Base-by-base conservation (phyloP, 2,329 filamentous ascomycete genomes). In the Ascochyta rabiei region DNA sequence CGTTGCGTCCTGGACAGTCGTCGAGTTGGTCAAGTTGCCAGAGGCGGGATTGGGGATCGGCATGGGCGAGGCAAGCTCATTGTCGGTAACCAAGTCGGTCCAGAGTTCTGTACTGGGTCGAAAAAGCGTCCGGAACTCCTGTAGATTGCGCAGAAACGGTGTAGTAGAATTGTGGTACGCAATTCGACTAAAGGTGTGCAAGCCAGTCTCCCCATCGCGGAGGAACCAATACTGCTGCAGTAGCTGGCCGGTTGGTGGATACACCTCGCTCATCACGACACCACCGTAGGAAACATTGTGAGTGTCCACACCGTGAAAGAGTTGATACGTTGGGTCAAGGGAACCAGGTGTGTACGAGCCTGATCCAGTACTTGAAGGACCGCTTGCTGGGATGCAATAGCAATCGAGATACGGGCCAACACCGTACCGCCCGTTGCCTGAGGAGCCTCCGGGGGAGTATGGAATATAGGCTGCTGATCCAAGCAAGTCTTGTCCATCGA, bases 181-280 rank as follows among this genome's bases (percentile, higher is more conserved):
- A 9, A 86, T 70, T n/a, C 84, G 80, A 53, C 79, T 83, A 69
- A 87, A 88, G 0, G 80, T 82, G 63, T 88, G 85, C 31, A 87
- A 68, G 0, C 85, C 85, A 0, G 85, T 87, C 67, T 88, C 85
- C 1, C 81, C 82, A 39, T 86, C 84, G 10, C 82, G 76, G 2
- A 88, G 72, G 61, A 88, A 88, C 83, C 84, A 88, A 68, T 87
- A 88, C 63, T 87, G 85, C 62, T 87, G 81, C 15, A 88, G 75
- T 6, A 82, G 64, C 63, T 87, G 84, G 2, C 84, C 84, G 0
- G 84, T 86, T 0, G 78, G 75, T 0, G 79, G 76, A 63, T 86
- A 87, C 0, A 79, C 82, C 54, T 88, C 84, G 41, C 81, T 82
- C 79, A 88, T 82, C 37, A 82, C 77, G 28, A 87, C 80, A 1